phyloP scores from a whole-genome alignment of 768 basidiomycete genomes.

The Amanita exitialis region DNA sequence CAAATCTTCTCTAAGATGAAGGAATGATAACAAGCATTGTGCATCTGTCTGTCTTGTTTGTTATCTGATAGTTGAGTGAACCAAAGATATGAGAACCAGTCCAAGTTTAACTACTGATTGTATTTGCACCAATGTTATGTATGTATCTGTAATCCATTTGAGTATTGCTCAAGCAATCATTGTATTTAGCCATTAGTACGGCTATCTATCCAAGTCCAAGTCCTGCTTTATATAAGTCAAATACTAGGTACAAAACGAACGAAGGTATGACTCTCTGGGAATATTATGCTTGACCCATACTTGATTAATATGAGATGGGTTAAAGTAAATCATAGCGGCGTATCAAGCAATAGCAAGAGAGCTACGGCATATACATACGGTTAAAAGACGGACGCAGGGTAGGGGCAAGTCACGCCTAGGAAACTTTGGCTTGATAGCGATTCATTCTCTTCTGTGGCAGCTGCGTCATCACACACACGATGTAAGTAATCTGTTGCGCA shows the following conservation, averaged over 20 bases:
- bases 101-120: too few relatives aligned
- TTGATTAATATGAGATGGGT: background rate
- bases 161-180: too few relatives aligned
- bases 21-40: too few relatives aligned
- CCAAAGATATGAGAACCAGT: too few relatives aligned
- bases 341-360: background rate
- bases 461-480: background rate
- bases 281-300: background rate
- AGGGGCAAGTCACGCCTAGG: background rate
- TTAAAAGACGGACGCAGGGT: background rate
- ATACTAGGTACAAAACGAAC: background rate
- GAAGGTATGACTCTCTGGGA: background rate
- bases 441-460: background rate
- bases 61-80: too few relatives aligned
- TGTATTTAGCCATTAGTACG: too few relatives aligned
- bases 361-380: background rate
- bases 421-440: background rate
- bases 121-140: too few relatives aligned
- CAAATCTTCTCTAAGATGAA: too few relatives aligned
- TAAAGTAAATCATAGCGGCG: background rate
- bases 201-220: background rate
- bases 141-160: too few relatives aligned
- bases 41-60: too few relatives aligned
- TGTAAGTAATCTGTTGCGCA: background rate
- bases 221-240: background rate